These are phyloP conservation scores for Dryadomyces quercus-mongolicae DNA, from an alignment of 2,329 filamentous ascomycete species.

Conservation along the genomic window DNA sequence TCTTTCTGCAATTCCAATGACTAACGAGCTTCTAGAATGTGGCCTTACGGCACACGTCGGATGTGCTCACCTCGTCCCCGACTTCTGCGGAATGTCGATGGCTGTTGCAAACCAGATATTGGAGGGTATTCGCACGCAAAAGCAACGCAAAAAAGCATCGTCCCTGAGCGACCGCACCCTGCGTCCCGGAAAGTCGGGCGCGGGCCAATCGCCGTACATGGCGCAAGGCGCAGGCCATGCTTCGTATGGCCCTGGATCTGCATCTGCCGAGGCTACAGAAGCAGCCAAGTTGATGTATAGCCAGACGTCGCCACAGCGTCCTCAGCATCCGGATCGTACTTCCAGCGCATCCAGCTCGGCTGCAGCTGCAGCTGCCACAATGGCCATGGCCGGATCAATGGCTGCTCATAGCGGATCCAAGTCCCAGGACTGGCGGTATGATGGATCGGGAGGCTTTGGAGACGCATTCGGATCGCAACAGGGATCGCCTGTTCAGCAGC, in stretches of 20 bases:
- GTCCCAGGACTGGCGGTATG: slow-evolving; percentile 17
- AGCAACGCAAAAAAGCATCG: slow-evolving; percentile 45
- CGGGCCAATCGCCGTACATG: slow-evolving; percentile 7
- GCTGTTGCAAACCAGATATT: slow-evolving; percentile 89
- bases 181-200: slow-evolving; percentile 35
- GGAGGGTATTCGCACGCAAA: slow-evolving; percentile 70
- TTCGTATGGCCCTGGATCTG: slow-evolving; percentile 20
- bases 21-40: slow-evolving; percentile 53
- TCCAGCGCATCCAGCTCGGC: slow-evolving; percentile 34
- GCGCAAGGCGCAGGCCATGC: slow-evolving; percentile 9
- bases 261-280: slow-evolving; percentile 44
- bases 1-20: neutral
- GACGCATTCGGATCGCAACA: slow-evolving; percentile 14
- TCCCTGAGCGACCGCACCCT: slow-evolving; percentile 56
- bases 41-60: slow-evolving; percentile 79
- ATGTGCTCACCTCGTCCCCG: slow-evolving; percentile 90
- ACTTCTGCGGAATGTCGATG: slow-evolving; percentile 99
- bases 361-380: slow-evolving; percentile 43
- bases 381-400: slow-evolving; percentile 42
- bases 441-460: slow-evolving; percentile 17
- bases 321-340: slow-evolving; percentile 37
- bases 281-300: slow-evolving; percentile 53
- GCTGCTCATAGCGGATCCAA: slow-evolving; percentile 19
- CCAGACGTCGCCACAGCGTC: slow-evolving; percentile 40
- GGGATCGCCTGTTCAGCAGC: slow-evolving; percentile 27